Base-by-base conservation (phyloP, 331 rosid species). In the Ulmus americana region DNA sequence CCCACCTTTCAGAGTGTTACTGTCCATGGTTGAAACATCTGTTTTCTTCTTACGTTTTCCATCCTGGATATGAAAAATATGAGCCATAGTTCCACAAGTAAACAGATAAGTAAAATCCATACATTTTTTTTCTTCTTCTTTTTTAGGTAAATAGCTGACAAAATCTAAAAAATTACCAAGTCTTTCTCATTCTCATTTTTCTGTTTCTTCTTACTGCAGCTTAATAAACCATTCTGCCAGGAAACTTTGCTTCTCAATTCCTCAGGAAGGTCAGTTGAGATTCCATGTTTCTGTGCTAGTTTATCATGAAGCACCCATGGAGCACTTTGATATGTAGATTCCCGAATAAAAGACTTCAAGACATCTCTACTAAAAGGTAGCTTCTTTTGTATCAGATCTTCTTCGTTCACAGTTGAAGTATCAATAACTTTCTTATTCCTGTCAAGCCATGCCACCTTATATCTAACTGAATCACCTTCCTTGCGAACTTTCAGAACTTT, bases 221-320 rank as follows among this genome's bases (percentile, higher is more conserved):
- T 43, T 74, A 92, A 42, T 63, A 85, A 74, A 38, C 97, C 98
- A 39, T 89, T 80, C 74, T 81, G 83, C 77, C 80, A 79, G 71
- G 66, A 83, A 70, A 75, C 74, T 68, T 76, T 79, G 73, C 79
- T 74, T 68, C 78, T 77, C 70, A 92, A 85, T 65, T 78, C 91
- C 74, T 70, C 72, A 1, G 98, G 98, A 61, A 86, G 63, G 22
- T 74, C 90, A 45, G 80, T 82, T 68, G 95, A 82, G 73, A 89
- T 86, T 72, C 95, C 95, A 74, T 89, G 82, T 59, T 70, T 80
- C 75, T 39, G 77, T 35, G 98, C 95, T 70, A 92, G 76, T 56
- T 85, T 82, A 59, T 82, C 83, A 71, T 85, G 89, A 67, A 92
- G 77, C 59, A 85, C 95, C 98, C 98, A 92, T 13, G 98, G 98